A percentile compares a stretch with the other conserved stretches of the same genome.
Conservation (phyloP, 495 filamentous ascomycete species). For the Cercophora samala region DNA sequence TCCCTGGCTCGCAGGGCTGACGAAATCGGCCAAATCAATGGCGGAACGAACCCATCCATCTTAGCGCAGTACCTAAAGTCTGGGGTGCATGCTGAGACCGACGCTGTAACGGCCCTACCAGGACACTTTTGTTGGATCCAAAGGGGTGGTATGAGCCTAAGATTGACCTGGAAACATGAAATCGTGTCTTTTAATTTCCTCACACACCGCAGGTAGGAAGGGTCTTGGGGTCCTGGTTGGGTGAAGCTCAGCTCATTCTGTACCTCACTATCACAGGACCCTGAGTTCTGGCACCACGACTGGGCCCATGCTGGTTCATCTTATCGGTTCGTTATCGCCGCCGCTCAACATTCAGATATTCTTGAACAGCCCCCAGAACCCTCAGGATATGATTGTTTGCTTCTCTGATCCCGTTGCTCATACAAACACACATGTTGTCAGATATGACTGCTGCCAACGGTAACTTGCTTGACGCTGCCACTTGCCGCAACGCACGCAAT, state of each 20-base stretch:
- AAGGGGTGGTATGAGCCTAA: not conserved
- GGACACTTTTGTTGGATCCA: constrained; percentile 1
- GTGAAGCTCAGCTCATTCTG: not conserved
- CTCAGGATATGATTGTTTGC: not conserved
- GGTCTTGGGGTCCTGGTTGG: not conserved
- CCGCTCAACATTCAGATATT: not conserved
- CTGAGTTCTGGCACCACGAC: not conserved
- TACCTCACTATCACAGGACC: constrained; percentile 2
- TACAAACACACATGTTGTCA: not conserved
- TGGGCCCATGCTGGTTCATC: constrained; percentile 1
- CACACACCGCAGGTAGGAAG: not conserved
- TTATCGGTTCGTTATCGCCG: constrained; percentile 1
- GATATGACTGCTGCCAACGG: not conserved
- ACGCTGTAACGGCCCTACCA: constrained; percentile 11
- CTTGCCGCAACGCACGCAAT: not conserved
- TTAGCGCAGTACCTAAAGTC: constrained; percentile 15
- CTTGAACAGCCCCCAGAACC: not conserved
- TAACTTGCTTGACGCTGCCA: not conserved
- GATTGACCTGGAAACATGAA: not conserved
- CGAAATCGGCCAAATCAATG: constrained; percentile 31
- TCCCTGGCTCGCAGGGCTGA: constrained; percentile 28
- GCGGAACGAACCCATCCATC: constrained; percentile 21
- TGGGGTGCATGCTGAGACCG: constrained; percentile 9
- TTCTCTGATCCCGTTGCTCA: not conserved
- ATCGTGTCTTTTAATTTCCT: not conserved